Percentiles rank a stretch among this genome's conserved stretches.
These are phyloP conservation scores for Daldinia concentrica DNA, from an alignment of 495 filamentous ascomycete species.

Conservation along the genomic window DNA sequence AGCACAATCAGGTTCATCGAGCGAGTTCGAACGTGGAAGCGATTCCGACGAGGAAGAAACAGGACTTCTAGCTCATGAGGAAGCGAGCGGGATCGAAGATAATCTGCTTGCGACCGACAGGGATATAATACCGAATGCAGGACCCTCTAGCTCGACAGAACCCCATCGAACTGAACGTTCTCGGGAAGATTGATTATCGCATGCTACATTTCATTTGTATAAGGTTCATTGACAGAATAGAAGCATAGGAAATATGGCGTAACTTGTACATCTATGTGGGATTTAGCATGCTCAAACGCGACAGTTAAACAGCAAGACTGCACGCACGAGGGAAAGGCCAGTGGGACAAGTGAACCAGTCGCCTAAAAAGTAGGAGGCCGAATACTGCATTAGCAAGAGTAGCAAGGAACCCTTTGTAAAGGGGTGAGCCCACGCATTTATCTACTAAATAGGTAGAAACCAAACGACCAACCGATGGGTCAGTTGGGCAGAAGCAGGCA, in stretches of 20 bases:
- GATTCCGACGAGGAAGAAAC: conserved; percentile 47
- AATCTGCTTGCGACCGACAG: conserved; percentile 46
- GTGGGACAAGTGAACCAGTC: conserved; percentile 8
- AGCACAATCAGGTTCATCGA: conserved; percentile 42
- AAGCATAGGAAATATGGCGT: conserved; percentile 13
- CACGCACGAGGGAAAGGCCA: conserved; percentile 7
- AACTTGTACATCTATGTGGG: conserved; percentile 38
- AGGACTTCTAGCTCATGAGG: conserved; percentile 45
- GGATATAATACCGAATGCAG: conserved; percentile 45
- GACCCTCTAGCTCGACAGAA: conserved; percentile 37
- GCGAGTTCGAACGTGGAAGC: conserved; percentile 34
- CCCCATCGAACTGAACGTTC: conserved; percentile 42
- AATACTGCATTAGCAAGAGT: conserved; percentile 7
- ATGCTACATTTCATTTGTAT: conserved; percentile 29
- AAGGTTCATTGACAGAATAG: conserved; percentile 22
- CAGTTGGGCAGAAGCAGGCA: not conserved
- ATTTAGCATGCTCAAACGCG: conserved; percentile 24
- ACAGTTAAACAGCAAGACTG: conserved; percentile 5
- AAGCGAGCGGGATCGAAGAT: conserved; percentile 44
- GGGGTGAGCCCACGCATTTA: not conserved
- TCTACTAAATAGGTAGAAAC: not conserved
- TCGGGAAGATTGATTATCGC: conserved; percentile 37
- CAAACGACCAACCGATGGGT: not conserved
- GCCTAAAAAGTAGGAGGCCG: not conserved
- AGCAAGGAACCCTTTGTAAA: not conserved